Base-by-base conservation (phyloP, 345 rosid genomes). In the Acer yangbiense region DNA sequence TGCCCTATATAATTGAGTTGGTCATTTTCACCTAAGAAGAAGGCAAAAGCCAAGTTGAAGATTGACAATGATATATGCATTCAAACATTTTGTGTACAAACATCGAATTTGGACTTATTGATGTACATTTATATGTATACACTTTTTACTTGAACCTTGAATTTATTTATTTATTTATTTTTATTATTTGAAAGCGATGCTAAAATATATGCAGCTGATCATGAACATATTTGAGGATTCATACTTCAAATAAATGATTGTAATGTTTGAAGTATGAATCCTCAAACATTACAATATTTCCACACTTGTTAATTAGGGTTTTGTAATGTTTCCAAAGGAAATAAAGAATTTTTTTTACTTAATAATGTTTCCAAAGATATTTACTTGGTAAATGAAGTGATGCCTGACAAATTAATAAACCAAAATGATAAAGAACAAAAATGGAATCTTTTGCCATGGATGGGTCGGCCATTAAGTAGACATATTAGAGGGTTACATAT, bases 381-480 rank as follows among this genome's bases (percentile, higher is more conserved):
- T 17, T 2, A 44, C 50, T 27, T 9, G 61, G 52, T 7, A 39
- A 50, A 57, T 23, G 25, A 55, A 39, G 43, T 68, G 55, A 50
- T 50, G 27, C 27, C 27, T 25, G 18, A 13, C 14, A 50, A 50
- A 50, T 50, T 50, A 50, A 50, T 50, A 11, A 10, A 32, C 13
- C n/a, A 63, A 71, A 35, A 13, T 29, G 64, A 55, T 29, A 14
- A 12, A 18, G 17, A 50, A 63, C 25, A 78, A 41, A 7, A 41
- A 10, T 50, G 16, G 64, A 41, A 75, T 54, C 58, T 23, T 35
- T 69, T 21, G 62, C 35, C 20, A 8, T 69, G 39, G 41, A 48
- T 68, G 50, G 73, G 82, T 80, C 79, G 83, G 79, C 83, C 83
- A 75, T 52, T 58, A 71, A 69, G 76, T 52, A n/a, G 79, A 65